A percentile compares a stretch with the other conserved stretches of the same genome.
These are phyloP conservation scores for Arachis stenosperma DNA, from an alignment of 306 rosid genomes.

Conservation along the genomic window DNA sequence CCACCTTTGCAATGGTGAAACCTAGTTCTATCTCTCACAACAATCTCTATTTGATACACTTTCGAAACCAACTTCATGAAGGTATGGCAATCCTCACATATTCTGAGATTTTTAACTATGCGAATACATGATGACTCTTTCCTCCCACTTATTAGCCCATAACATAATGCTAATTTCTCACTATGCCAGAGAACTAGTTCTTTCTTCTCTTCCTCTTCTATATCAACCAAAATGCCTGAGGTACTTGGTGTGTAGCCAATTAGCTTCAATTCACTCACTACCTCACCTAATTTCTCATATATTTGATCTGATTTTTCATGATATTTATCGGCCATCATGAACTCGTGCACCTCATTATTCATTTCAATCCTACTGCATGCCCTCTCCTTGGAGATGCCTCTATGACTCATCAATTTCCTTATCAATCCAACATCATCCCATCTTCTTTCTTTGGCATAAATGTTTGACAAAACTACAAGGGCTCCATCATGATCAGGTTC, in stretches of 20 bases:
- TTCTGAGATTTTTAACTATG: conserved; percentile 76
- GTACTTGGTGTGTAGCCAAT: conserved; percentile 70
- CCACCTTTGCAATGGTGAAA: conserved; percentile 79
- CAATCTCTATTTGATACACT: conserved; percentile 62
- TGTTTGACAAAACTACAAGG: conserved; percentile 73
- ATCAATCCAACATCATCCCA: conserved; percentile 77
- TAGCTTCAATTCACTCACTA: conserved; percentile 62
- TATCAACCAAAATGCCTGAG: conserved; percentile 56
- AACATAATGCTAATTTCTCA: conserved; percentile 84
- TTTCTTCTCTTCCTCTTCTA: conserved; percentile 79
- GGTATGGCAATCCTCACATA: conserved; percentile 82
- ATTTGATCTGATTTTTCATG: conserved; percentile 67
- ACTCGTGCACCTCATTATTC: conserved; percentile 66
- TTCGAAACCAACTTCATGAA: conserved; percentile 82
- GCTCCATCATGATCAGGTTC: conserved; percentile 86
- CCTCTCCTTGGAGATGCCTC: conserved; percentile 72
- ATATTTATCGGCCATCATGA: conserved; percentile 78
- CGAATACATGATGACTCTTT: conserved; percentile 52
- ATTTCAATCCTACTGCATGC: conserved; percentile 75
- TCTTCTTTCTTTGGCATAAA: conserved; percentile 77
- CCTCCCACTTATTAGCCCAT: conserved; percentile 56
- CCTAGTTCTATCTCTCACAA: conserved; percentile 77
- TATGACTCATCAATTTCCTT: conserved; percentile 63
- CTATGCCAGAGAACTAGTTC: conserved; percentile 79
- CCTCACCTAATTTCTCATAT: conserved; percentile 71